Conservation (phyloP, 768 basidiomycete species). For the Leucosporidium creatinivorum region DNA sequence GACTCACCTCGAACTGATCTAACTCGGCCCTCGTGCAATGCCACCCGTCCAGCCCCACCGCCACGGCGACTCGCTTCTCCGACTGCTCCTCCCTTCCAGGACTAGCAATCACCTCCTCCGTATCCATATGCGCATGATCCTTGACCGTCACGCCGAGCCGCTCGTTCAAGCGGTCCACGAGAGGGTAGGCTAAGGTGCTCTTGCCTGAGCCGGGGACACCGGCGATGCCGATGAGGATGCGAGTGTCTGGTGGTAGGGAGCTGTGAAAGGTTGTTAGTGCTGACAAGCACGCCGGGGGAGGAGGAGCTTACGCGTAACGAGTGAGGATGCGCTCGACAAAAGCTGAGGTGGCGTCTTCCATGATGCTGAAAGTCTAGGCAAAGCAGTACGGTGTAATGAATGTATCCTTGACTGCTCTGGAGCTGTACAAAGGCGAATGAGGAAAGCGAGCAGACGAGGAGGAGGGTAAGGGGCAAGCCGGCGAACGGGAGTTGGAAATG, state of each 20-base stretch:
- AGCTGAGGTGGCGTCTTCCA: too few species aligned
- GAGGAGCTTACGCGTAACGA: not conserved
- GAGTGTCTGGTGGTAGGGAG: not conserved
- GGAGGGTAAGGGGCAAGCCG: too few species aligned
- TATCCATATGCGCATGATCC: slow-evolving; percentile 15
- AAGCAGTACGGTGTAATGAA: too few species aligned
- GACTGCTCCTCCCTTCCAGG: not conserved
- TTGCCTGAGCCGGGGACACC: slow-evolving; percentile 77
- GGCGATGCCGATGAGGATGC: slow-evolving; percentile 35
- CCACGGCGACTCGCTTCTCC: slow-evolving; percentile 47
- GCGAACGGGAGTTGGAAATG: too few species aligned
- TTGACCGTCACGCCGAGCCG: slow-evolving; percentile 40
- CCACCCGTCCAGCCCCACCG: slow-evolving; percentile 86
- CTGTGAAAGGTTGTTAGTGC: not conserved
- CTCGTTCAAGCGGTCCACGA: slow-evolving; percentile 53
- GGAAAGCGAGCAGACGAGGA: too few species aligned
- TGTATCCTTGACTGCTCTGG: too few species aligned
- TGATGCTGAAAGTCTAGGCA: too few species aligned
- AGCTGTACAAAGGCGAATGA: too few species aligned
- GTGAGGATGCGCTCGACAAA: not conserved
- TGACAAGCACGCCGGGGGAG: too few species aligned
- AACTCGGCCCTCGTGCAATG: slow-evolving; percentile 74
- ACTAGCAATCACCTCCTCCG: slow-evolving; percentile 9
- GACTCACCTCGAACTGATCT: slow-evolving; percentile 52
- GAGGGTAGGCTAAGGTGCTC: slow-evolving; percentile 60